phyloP scores from a whole-genome alignment of 495 filamentous ascomycete genomes.

The Astrothelium subdiscretum region DNA sequence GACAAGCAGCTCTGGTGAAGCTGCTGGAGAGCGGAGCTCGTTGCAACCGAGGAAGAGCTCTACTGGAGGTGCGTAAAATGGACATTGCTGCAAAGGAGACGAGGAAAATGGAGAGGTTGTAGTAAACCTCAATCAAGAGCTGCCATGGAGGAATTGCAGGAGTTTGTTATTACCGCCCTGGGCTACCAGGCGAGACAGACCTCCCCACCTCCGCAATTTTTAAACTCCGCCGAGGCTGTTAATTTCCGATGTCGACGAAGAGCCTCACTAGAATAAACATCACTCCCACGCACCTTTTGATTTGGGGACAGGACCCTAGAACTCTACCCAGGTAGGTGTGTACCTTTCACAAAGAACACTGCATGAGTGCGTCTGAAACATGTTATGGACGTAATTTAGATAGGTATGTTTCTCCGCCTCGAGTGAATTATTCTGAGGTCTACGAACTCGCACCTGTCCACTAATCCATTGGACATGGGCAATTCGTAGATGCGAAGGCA shows the following conservation, averaged over 20 bases:
- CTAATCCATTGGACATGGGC: too few relatives aligned
- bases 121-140: not conserved
- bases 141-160: not conserved
- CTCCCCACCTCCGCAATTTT: not conserved
- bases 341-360: too few relatives aligned
- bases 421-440: too few relatives aligned
- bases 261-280: too few relatives aligned
- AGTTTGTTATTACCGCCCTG: not conserved
- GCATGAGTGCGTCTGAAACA: too few relatives aligned
- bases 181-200: not conserved
- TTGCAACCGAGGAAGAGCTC: not conserved
- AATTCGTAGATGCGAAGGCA: too few relatives aligned
- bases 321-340: too few relatives aligned
- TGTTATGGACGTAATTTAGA: too few relatives aligned
- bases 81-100: not conserved
- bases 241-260: not conserved
- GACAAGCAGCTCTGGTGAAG: not conserved
- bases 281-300: too few relatives aligned
- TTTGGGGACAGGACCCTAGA: too few relatives aligned
- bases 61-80: not conserved
- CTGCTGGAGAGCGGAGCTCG: not conserved
- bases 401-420: too few relatives aligned
- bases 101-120: not conserved
- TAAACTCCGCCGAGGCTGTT: not conserved
- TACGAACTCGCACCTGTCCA: too few relatives aligned